Percentiles rank a stretch among this genome's conserved stretches.
Evolutionary conservation across 2,329 filamentous ascomycete species (phyloP).

Genomic region (Camptophora hylomeconis): DNA sequence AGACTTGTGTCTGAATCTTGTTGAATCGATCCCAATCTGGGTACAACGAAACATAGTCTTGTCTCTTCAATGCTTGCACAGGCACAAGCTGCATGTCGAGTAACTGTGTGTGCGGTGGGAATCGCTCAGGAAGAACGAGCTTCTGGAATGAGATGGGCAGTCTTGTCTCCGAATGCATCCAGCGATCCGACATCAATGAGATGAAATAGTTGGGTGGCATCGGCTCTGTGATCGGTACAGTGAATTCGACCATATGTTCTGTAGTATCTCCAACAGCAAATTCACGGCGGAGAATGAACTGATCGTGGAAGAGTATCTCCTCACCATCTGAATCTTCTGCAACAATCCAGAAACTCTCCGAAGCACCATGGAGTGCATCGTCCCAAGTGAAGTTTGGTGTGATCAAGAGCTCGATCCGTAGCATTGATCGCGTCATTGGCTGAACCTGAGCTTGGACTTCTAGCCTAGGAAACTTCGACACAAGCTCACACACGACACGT

Average conservation of each 20-base stretch:
- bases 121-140: slow-evolving; percentile 84
- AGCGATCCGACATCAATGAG: slow-evolving; percentile 82
- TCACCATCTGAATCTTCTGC: slow-evolving; percentile 97
- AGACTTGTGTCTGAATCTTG: slow-evolving; percentile 92
- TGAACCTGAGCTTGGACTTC: slow-evolving; percentile 90
- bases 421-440: slow-evolving; percentile 85
- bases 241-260: slow-evolving; percentile 91
- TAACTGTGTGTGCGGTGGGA: slow-evolving; percentile 83
- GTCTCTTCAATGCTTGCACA: slow-evolving; percentile 72
- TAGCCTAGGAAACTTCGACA: slow-evolving; percentile 84
- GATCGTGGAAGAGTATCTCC: slow-evolving; percentile 87
- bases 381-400: slow-evolving; percentile 96
- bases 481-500: slow-evolving; percentile 68
- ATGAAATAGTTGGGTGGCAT: slow-evolving; percentile 99
- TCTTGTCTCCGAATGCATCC: slow-evolving; percentile 97
- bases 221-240: slow-evolving; percentile 88
- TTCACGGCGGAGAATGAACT: slow-evolving; percentile 80
- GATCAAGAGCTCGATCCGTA: slow-evolving; percentile 79
- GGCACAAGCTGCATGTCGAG: slow-evolving; percentile 86
- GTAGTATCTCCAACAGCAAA: slow-evolving; percentile 77
- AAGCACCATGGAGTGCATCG: slow-evolving; percentile 69
- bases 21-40: slow-evolving; percentile 82
- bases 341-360: slow-evolving; percentile 92
- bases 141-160: slow-evolving; percentile 91
- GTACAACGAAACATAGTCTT: slow-evolving; percentile 72